These are phyloP conservation scores for Neurospora intermedia DNA, from an alignment of 495 filamentous ascomycete genomes.

Conservation along the genomic window DNA sequence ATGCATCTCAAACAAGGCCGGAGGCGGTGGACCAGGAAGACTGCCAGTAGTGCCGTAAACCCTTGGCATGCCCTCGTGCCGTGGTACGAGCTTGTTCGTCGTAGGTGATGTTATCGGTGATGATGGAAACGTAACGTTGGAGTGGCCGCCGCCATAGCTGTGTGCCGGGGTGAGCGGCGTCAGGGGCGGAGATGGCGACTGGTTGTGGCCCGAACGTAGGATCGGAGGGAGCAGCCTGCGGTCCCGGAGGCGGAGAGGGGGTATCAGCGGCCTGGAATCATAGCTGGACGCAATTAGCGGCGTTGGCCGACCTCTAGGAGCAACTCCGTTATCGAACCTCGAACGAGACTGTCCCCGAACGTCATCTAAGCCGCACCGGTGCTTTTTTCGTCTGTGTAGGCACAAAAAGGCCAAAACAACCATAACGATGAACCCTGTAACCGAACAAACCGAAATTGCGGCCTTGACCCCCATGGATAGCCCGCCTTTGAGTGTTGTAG, in stretches of 20 bases:
- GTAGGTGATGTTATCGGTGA: slow-evolving; percentile 20
- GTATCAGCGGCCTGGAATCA: slow-evolving; percentile 23
- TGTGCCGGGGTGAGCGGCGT: slow-evolving; percentile 20
- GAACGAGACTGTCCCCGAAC: slow-evolving; percentile 3
- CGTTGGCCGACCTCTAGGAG: slow-evolving; percentile 22
- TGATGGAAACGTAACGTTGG: slow-evolving; percentile 12
- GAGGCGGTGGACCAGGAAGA: slow-evolving; percentile 6
- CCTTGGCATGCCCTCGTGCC: slow-evolving; percentile 17
- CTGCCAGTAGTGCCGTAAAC: background rate
- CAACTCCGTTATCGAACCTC: background rate
- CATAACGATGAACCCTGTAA: slow-evolving; percentile 26
- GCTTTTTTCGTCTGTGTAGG: slow-evolving; percentile 20
- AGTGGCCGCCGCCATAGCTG: slow-evolving; percentile 3
- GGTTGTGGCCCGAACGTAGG: slow-evolving; percentile 16
- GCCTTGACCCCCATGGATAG: slow-evolving; percentile 29
- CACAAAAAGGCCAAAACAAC: slow-evolving; percentile 19
- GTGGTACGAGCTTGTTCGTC: slow-evolving; percentile 22
- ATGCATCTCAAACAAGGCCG: slow-evolving; percentile 1
- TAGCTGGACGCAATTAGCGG: slow-evolving; percentile 28
- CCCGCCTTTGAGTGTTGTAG: slow-evolving; percentile 9
- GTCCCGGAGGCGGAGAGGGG: slow-evolving; percentile 35
- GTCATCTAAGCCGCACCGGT: background rate
- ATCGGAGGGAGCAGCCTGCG: slow-evolving; percentile 29
- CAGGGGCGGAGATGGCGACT: slow-evolving; percentile 20
- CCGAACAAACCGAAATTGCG: slow-evolving; percentile 32